phyloP scores from a whole-genome alignment of 768 basidiomycete genomes.

The Hypholoma sublateritium region DNA sequence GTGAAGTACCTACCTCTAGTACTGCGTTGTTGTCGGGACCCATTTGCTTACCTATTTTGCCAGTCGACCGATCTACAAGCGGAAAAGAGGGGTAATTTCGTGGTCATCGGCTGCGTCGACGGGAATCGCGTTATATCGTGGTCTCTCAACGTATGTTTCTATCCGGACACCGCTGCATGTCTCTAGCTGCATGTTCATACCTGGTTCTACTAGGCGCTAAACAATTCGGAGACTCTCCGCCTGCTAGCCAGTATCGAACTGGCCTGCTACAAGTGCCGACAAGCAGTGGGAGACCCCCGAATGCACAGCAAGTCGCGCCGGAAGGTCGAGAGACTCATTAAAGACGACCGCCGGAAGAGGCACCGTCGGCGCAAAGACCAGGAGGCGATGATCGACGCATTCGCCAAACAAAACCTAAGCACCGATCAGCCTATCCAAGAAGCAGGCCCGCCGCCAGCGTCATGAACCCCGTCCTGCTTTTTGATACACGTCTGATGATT shows the following conservation, averaged over 20 bases:
- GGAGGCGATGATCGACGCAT: conserved; percentile 79
- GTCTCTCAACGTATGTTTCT: conserved; percentile 70
- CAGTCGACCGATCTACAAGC: conserved; percentile 75
- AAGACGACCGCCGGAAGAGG: conserved; percentile 78
- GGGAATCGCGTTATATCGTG: conserved; percentile 75
- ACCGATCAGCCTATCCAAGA: conserved; percentile 24
- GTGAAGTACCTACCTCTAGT: conserved; percentile 3
- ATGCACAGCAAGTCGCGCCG: conserved; percentile 63
- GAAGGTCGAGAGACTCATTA: conserved; percentile 78
- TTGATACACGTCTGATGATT: conserved; percentile 3
- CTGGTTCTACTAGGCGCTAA: conserved; percentile 56
- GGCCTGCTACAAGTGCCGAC: conserved; percentile 76
- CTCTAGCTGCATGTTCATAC: background rate
- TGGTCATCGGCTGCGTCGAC: conserved; percentile 80
- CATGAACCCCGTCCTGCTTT: conserved; percentile 13
- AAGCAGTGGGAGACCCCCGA: conserved; percentile 67
- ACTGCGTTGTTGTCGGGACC: background rate
- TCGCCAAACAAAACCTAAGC: conserved; percentile 55
- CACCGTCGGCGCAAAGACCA: conserved; percentile 84
- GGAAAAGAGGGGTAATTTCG: conserved; percentile 86
- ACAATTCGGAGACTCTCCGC: conserved; percentile 80
- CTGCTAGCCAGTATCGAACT: conserved; percentile 83
- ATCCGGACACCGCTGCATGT: conserved; percentile 11
- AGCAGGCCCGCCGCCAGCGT: conserved; percentile 13
- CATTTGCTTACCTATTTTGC: background rate